Evolutionary conservation across 345 rosid genomes (phyloP).

Genomic region (Jatropha curcas): DNA sequence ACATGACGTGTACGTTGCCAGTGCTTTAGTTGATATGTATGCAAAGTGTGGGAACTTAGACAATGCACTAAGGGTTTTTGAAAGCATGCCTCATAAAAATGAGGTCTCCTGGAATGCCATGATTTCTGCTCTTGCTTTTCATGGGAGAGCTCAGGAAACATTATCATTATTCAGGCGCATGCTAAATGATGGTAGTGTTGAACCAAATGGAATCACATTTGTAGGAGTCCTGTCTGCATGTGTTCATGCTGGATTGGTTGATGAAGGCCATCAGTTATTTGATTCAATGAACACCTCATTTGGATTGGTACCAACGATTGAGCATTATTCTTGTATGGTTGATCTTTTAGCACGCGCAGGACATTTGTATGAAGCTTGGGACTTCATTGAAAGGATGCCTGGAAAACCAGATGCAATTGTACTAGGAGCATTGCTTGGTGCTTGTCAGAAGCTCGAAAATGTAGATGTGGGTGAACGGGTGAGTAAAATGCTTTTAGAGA

Average conservation of each 20-base stretch:
- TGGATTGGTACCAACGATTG: conserved; percentile 77
- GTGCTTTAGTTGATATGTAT: conserved; percentile 86
- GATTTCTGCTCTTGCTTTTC: conserved; percentile 79
- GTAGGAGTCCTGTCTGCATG: conserved; percentile 82
- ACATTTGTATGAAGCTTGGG: conserved; percentile 73
- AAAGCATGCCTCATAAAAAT: conserved; percentile 63
- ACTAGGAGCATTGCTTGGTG: conserved; percentile 80
- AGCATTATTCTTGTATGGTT: conserved; percentile 88
- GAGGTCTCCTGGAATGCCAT: conserved; percentile 91
- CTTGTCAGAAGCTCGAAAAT: conserved; percentile 65
- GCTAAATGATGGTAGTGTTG: conserved; percentile 38
- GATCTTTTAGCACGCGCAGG: conserved; percentile 89
- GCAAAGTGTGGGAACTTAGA: conserved; percentile 81
- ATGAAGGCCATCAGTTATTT: conserved; percentile 61
- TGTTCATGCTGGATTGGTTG: conserved; percentile 83
- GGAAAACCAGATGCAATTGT: conserved; percentile 76
- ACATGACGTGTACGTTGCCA: conserved; percentile 59
- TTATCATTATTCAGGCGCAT: conserved; percentile 57
- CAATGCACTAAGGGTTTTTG: conserved; percentile 66
- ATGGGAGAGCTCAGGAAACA: conserved; percentile 70
- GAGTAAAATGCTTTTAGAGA: conserved; percentile 52
- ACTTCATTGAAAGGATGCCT: conserved; percentile 66
- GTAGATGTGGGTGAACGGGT: conserved; percentile 52
- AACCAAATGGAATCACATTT: conserved; percentile 75
- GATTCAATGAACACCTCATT: conserved; percentile 55